A percentile compares a stretch with the other conserved stretches of the same genome.
Evolutionary conservation across 2,329 filamentous ascomycete genomes (phyloP).

Genomic region (Cordyceps cateniannulata): DNA sequence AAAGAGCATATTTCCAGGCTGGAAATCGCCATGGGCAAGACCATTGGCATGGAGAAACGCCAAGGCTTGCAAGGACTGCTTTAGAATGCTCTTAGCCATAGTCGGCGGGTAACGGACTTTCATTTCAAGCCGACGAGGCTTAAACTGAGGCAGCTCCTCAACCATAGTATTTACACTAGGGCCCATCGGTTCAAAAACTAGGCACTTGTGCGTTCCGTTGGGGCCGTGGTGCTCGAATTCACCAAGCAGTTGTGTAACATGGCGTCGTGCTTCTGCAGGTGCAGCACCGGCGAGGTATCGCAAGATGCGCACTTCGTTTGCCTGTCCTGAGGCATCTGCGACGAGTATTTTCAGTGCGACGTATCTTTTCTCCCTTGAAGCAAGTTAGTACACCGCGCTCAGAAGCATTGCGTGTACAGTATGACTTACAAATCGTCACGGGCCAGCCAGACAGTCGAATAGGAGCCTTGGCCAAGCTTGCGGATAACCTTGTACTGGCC

Average conservation of each 20-base stretch:
- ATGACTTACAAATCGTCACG: slow-evolving; percentile 22
- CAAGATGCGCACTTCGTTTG: slow-evolving; percentile 18
- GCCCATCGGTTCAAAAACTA: slow-evolving; percentile 27
- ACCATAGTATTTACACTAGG: slow-evolving; percentile 32
- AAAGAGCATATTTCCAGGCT: slow-evolving; percentile 33
- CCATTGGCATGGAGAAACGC: slow-evolving; percentile 31
- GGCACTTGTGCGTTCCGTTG: slow-evolving; percentile 26
- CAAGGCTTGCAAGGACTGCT: slow-evolving; percentile 31
- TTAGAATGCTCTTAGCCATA: slow-evolving; percentile 35
- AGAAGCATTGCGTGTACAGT: background rate
- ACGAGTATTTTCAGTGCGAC: slow-evolving; percentile 22
- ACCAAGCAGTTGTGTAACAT: slow-evolving; percentile 26
- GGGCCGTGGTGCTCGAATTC: slow-evolving; percentile 26
- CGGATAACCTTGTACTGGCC: slow-evolving; percentile 36
- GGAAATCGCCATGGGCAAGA: slow-evolving; percentile 34
- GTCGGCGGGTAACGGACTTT: slow-evolving; percentile 30
- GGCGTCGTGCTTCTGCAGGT: slow-evolving; percentile 16
- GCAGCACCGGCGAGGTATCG: slow-evolving; percentile 16
- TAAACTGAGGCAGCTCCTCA: slow-evolving; percentile 28
- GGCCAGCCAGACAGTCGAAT: slow-evolving; percentile 41
- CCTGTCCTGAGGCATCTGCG: slow-evolving; percentile 14
- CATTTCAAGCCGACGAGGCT: slow-evolving; percentile 19
- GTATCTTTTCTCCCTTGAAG: slow-evolving; percentile 19
- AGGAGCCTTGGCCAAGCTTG: slow-evolving; percentile 39
- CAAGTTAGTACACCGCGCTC: background rate